phyloP scores from a whole-genome alignment of 2,329 filamentous ascomycete genomes.

The Epichloe gansuensis region DNA sequence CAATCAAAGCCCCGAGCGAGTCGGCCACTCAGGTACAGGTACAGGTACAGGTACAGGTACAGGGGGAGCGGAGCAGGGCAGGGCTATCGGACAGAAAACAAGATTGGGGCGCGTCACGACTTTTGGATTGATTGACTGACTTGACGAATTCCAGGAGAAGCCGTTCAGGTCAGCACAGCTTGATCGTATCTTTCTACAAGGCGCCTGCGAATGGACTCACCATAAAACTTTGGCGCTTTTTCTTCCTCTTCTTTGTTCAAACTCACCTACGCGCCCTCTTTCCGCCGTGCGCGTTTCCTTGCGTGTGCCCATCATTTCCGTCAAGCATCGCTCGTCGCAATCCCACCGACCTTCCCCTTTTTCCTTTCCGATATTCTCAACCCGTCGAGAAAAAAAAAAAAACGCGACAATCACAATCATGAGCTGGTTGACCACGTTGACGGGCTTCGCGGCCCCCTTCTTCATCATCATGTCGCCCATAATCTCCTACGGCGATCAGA shows the following conservation, averaged over 20 bases:
- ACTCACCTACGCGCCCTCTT: not conserved
- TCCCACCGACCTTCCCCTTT: not conserved
- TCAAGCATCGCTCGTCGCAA: not conserved
- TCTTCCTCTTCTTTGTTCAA: not conserved
- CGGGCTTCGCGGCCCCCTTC: constrained; percentile 47
- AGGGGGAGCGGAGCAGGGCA: no score
- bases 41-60: no score
- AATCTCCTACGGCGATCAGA: constrained; percentile 54
- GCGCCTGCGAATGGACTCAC: not conserved
- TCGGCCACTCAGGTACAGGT: no score
- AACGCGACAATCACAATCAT: constrained; percentile 17
- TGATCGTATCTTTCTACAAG: not conserved
- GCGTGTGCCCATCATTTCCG: not conserved
- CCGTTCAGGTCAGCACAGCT: no score
- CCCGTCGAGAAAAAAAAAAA: not conserved
- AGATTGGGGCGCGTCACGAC: no score
- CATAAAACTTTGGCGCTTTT: not conserved
- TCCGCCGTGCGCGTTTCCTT: not conserved
- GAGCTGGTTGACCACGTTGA: constrained; percentile 33
- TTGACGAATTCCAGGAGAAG: no score
- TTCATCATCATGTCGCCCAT: constrained; percentile 54
- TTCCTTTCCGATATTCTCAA: no score
- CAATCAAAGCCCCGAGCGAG: no score
- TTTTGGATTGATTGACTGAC: no score
- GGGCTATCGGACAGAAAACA: no score